phyloP scores from a whole-genome alignment of 768 basidiomycete genomes.

The Suillus clintonianus region DNA sequence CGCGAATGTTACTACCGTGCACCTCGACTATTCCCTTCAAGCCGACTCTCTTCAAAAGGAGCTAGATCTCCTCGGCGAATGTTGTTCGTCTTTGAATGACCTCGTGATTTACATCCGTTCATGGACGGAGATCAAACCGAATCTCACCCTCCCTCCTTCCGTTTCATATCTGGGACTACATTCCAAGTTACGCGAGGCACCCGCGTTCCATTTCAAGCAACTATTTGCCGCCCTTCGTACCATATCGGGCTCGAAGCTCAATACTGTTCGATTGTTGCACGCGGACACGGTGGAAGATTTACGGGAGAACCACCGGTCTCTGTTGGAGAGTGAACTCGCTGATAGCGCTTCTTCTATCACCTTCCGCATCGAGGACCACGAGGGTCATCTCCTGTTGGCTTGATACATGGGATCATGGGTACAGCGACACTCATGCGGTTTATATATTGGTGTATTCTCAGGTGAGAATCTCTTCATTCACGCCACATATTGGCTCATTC shows the following conservation, averaged over 20 bases:
- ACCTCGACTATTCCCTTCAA: slow-evolving; percentile 26
- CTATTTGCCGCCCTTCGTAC: slow-evolving; percentile 25
- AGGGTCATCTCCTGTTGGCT: slow-evolving; percentile 17
- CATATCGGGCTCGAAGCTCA: slow-evolving; percentile 20
- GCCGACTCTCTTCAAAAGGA: slow-evolving; percentile 27
- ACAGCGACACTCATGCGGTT: neutral
- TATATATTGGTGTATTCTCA: neutral
- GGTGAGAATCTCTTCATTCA: neutral
- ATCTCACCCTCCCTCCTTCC: slow-evolving; percentile 23
- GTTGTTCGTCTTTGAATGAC: slow-evolving; percentile 22
- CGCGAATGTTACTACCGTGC: slow-evolving; percentile 26
- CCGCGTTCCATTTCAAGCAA: slow-evolving; percentile 15
- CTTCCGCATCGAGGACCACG: slow-evolving; percentile 24
- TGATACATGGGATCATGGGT: slow-evolving; percentile 5
- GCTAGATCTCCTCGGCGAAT: slow-evolving; percentile 25
- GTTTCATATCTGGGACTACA: slow-evolving; percentile 26
- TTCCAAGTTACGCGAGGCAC: slow-evolving; percentile 16
- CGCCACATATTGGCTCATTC: neutral
- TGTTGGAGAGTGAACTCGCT: slow-evolving; percentile 12
- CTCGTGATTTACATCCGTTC: slow-evolving; percentile 26
- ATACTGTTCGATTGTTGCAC: slow-evolving; percentile 22
- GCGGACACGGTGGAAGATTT: slow-evolving; percentile 14
- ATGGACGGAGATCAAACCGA: slow-evolving; percentile 22
- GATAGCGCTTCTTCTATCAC: slow-evolving; percentile 5
- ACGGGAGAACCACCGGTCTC: slow-evolving; percentile 7